Evolutionary conservation across 495 filamentous ascomycete genomes (phyloP), one percentile per base, ranked within the genome.

Genomic region (Thermochaetoides thermophila): DNA sequence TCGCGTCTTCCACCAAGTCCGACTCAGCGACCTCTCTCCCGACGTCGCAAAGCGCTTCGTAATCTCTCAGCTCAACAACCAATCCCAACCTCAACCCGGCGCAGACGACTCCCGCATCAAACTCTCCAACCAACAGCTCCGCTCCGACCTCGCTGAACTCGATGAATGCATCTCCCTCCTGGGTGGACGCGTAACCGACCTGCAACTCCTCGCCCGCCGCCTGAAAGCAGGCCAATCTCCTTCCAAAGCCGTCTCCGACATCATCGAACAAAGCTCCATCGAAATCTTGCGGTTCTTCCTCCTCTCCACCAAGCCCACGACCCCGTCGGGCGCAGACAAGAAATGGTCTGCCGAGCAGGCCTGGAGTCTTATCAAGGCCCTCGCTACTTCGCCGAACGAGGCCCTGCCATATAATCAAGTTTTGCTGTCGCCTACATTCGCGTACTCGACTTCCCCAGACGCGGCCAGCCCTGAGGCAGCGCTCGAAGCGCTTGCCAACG

Each of bases 201-300:
- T 97, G 16, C 87, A 95, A 45, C 84, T 85, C 44, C 74, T 97
- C 38, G 78, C 86, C 9, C 74, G 85, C 37, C 68, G 89, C n/a
- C 81, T 97, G 42, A 84, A 84, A 48, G 73, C 77, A 10, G 91
- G 91, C 14, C 87, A 96, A 58, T 81, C 67, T 0, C 89, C 89
- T 1, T 67, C 66, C 47, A 69, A 76, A 42, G 89, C 89, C n/a
- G 78, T 95, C 10, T 59, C 71, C 20, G 83, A 92, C 42, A 96
- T 97, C 34, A 81, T 89, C 26, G 75, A 83, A 21, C 83, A 92
- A 42, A 76, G 77, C 7, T 76, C 84, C 7, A 79, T 78, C 3
- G 91, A 96, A 50, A 86, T 97, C 28, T 50, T 94, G 33, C 92
- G 95, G 49, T 83, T 92, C 65, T 96, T 85, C 60, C 67, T 96